phyloP scores from a whole-genome alignment of 2,329 filamentous ascomycete genomes.

The Fragosphaeria purpurea region DNA sequence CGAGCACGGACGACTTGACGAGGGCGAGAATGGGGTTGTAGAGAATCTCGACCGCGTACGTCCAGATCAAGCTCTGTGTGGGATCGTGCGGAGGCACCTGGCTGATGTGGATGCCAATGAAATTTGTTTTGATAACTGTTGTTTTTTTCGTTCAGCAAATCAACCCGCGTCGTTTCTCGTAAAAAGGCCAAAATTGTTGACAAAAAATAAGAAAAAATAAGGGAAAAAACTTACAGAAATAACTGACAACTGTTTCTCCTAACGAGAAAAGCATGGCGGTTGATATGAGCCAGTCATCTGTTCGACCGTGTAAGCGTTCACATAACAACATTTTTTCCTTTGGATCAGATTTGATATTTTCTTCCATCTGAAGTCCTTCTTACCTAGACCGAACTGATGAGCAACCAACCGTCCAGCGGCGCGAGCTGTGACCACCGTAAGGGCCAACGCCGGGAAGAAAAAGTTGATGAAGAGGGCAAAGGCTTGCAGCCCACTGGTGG shows the following conservation, averaged over 20 bases:
- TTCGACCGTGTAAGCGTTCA: not conserved
- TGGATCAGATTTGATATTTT: no score
- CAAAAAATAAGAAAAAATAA: no score
- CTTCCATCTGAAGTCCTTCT: not conserved
- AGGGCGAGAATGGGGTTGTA: conserved; percentile 26
- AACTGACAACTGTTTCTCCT: conserved; percentile 19
- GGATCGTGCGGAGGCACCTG: conserved; percentile 17
- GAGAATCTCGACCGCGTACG: conserved; percentile 23
- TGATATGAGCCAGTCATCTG: conserved; percentile 22
- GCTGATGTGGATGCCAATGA: conserved; percentile 17
- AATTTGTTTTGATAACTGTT: conserved; percentile 22
- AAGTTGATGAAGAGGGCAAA: conserved; percentile 21
- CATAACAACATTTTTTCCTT: no score
- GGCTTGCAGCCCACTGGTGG: conserved; percentile 16
- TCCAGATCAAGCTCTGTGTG: conserved; percentile 19
- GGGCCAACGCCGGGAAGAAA: conserved; percentile 20
- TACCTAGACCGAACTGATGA: conserved; percentile 14
- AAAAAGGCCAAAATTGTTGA: no score
- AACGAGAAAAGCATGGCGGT: conserved; percentile 22
- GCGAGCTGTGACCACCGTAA: conserved; percentile 17
- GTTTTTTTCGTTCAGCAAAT: no score
- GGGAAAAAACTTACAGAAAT: conserved; percentile 18
- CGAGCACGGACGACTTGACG: conserved; percentile 24
- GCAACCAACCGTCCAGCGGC: conserved; percentile 17
- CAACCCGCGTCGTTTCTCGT: no score